Evolutionary conservation across 257 asterid genomes (phyloP).

Genomic region (Salvia hispanica): DNA sequence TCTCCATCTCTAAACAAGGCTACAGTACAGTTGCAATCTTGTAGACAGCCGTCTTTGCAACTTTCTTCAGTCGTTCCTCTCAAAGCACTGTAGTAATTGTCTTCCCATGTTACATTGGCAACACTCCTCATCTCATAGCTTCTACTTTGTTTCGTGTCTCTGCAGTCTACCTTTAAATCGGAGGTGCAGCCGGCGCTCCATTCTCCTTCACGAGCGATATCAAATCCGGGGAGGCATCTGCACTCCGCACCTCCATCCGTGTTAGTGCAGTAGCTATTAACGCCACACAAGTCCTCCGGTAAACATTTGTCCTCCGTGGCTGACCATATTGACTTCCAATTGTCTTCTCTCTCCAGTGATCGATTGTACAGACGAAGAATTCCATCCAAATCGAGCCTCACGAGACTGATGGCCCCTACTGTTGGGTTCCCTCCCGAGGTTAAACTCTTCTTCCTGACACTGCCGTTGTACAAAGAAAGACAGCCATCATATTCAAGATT

Average conservation of each 20-base stretch:
- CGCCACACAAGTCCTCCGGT: conserved; percentile 56
- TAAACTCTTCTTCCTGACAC: conserved; percentile 16
- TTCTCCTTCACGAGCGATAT: not conserved
- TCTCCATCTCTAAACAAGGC: conserved; percentile 33
- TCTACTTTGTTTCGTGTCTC: not conserved
- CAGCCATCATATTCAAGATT: conserved; percentile 40
- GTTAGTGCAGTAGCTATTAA: conserved; percentile 43
- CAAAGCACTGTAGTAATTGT: conserved; percentile 25
- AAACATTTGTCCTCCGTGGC: conserved; percentile 32
- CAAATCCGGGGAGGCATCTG: conserved; percentile 45
- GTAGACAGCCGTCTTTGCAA: conserved; percentile 45
- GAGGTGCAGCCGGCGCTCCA: conserved; percentile 34
- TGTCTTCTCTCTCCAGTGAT: conserved; percentile 21
- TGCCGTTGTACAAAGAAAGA: conserved; percentile 50
- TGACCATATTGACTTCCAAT: conserved; percentile 33
- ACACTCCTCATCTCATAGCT: not conserved
- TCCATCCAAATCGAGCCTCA: conserved; percentile 52
- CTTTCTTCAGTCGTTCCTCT: conserved; percentile 20
- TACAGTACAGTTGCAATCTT: conserved; percentile 55
- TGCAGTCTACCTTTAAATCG: not conserved
- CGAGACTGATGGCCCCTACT: conserved; percentile 28
- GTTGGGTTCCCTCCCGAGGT: conserved; percentile 32
- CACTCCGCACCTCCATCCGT: conserved; percentile 30
- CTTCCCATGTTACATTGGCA: conserved; percentile 41
- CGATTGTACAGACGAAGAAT: conserved; percentile 45